Evolutionary conservation across 352 stramenopile genomes (phyloP).

Genomic region (Phytophthora idaei): DNA sequence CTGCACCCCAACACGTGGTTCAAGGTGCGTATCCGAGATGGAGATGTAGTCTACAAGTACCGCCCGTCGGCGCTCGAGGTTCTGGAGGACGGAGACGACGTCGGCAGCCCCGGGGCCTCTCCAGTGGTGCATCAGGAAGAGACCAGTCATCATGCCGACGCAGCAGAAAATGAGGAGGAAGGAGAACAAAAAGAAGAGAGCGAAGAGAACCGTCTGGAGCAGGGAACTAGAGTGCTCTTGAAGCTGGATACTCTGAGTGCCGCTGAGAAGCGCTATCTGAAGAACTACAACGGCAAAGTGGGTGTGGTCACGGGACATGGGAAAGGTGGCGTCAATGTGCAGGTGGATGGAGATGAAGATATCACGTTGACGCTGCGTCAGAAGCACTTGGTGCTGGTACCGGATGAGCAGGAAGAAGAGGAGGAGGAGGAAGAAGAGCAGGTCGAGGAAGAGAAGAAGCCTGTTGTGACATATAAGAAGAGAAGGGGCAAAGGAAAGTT

Average conservation of each 20-base stretch:
- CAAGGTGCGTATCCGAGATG: slow-evolving; percentile 81
- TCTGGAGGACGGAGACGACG: slow-evolving; percentile 41
- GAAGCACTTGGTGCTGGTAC: slow-evolving; percentile 50
- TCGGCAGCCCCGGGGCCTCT: slow-evolving; percentile 24
- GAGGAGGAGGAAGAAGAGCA: slow-evolving; percentile 42
- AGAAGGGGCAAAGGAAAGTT: slow-evolving; percentile 59
- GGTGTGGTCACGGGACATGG: slow-evolving; percentile 61
- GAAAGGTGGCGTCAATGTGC: slow-evolving; percentile 49
- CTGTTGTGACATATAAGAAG: slow-evolving; percentile 17
- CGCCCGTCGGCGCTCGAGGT: slow-evolving; percentile 75
- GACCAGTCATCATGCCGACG: slow-evolving; percentile 11
- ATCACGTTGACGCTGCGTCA: slow-evolving; percentile 59
- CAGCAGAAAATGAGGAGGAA: slow-evolving; percentile 33
- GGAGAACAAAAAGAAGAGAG: slow-evolving; percentile 59
- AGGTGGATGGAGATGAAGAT: slow-evolving; percentile 59
- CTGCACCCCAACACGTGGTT: slow-evolving; percentile 90
- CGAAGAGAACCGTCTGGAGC: slow-evolving; percentile 48
- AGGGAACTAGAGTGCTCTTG: slow-evolving; percentile 60
- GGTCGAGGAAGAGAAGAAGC: slow-evolving; percentile 35
- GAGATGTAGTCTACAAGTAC: slow-evolving; percentile 90
- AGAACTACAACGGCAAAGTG: slow-evolving; percentile 73
- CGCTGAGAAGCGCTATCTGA: slow-evolving; percentile 58
- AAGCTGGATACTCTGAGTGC: slow-evolving; percentile 54
- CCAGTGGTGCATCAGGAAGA: slow-evolving; percentile 27
- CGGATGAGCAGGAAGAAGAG: slow-evolving; percentile 36